Conservation (phyloP, 352 stramenopile genomes). For the Phytophthora pistaciae region DNA sequence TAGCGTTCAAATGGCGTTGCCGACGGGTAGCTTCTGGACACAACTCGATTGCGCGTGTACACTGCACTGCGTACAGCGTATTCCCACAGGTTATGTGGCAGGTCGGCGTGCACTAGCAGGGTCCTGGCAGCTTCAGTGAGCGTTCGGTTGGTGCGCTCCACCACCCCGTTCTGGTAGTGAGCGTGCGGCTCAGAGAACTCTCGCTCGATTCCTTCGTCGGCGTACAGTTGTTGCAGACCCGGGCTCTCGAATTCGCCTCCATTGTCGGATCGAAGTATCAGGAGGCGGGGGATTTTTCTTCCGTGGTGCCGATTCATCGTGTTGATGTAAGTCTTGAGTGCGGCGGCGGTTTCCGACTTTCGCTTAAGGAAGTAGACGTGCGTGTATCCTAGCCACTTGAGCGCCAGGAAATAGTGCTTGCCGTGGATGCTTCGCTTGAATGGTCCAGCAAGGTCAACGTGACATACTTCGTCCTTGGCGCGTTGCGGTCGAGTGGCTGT, state of each 20-base stretch:
- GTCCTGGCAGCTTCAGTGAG: not conserved
- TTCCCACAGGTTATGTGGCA: conserved; percentile 14
- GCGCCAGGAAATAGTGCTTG: conserved; percentile 1
- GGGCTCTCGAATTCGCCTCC: conserved; percentile 3
- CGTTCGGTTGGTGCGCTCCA: conserved; percentile 10
- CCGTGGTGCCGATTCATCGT: not conserved
- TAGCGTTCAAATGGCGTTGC: not conserved
- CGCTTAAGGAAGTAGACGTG: conserved; percentile 11
- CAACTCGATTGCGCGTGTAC: conserved; percentile 2
- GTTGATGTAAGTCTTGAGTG: not conserved
- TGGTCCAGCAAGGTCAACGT: conserved; percentile 4
- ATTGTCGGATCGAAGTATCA: conserved; percentile 9
- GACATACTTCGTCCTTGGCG: conserved; percentile 5
- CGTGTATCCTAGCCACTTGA: conserved; percentile 12
- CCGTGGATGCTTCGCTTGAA: conserved; percentile 16
- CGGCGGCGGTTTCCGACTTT: not conserved
- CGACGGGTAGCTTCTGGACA: not conserved
- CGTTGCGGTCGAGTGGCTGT: not conserved
- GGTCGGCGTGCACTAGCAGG: not conserved
- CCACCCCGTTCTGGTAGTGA: conserved; percentile 13
- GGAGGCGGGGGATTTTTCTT: not conserved
- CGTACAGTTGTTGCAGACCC: not conserved
- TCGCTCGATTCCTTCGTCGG: not conserved
- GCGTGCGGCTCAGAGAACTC: conserved; percentile 16
- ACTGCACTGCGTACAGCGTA: conserved; percentile 6